Base-by-base conservation (phyloP, 2,329 filamentous ascomycete species). In the Aspergillus fijiensis region DNA sequence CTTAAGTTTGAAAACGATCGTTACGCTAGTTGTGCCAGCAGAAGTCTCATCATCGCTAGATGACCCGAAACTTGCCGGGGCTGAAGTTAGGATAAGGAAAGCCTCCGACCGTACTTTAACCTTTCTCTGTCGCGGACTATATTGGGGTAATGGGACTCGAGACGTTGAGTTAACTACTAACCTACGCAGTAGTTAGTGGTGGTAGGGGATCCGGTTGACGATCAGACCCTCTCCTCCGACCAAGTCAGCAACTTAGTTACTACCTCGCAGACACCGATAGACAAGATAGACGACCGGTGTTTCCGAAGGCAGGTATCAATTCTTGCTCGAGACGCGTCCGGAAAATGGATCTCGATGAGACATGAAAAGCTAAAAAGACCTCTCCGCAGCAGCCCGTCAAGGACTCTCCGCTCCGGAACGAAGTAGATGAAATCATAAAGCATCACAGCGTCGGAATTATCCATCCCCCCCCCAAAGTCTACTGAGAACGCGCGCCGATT, bases 321-420 rank as follows among this genome's bases (percentile, higher is more conserved):
- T 6, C 1, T 9, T 27, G 9, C 33, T 35, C 56, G 42, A 55
- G 54, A 61, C 42, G 59, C 59, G 59, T 58, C 47, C 59, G 53
- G 57, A 60, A 55, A 23, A 6, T 42, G 39, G 16, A 42, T 7
- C 14, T 16, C 16, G 39, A 42, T 42, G 39, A 42, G 39, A 42
- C 39, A 42, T 42, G 39, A 16, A 42, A 42, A 42, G 39, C 39
- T 19, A 27, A 27, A 27, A 42, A 42, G 14, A 19, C 39, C 39
- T 23, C 39, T 42, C 39, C 16, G 14, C 39, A 42, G 5, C 16
- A 42, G 39, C 39, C 39, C 33, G 12, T 35, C 33, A 27, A 35
- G 33, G 12, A 35, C 33, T 35, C 33, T 35, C 39, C 39, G 16
- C 6, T 42, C 16, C 39, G 39, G 14, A 35, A 9, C 16, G 16